phyloP scores from a whole-genome alignment of 768 basidiomycete species.

The Trametopsis cervina region DNA sequence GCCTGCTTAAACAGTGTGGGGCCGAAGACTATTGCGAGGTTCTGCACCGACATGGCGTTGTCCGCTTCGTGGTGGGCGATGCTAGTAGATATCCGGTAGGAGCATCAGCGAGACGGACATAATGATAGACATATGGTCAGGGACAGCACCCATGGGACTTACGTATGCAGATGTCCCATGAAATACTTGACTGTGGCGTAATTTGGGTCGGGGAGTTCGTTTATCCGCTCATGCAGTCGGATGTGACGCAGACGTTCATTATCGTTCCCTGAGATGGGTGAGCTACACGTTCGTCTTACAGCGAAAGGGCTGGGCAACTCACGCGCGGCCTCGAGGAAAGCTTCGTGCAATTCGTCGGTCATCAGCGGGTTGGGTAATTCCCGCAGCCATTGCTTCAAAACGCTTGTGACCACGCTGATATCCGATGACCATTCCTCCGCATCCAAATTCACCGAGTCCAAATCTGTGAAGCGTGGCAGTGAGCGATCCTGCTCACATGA shows the following conservation, averaged over 20 bases:
- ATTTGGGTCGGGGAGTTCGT: conserved; percentile 97
- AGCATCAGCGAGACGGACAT: neutral
- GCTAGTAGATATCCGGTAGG: conserved; percentile 30
- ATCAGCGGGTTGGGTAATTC: conserved; percentile 93
- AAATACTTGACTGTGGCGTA: conserved; percentile 96
- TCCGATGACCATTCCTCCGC: conserved; percentile 88
- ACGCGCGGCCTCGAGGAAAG: conserved; percentile 96
- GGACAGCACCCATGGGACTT: conserved; percentile 21
- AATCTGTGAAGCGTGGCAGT: conserved; percentile 38
- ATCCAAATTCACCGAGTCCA: conserved; percentile 83
- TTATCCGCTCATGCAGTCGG: conserved; percentile 92
- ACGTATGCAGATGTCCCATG: conserved; percentile 91
- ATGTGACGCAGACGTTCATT: conserved; percentile 95
- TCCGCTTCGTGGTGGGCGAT: conserved; percentile 66
- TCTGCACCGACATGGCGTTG: conserved; percentile 91
- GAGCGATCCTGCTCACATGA: neutral
- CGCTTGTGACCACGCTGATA: conserved; percentile 94
- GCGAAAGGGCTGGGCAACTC: conserved; percentile 26
- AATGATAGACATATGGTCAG: neutral
- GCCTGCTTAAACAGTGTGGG: conserved; percentile 88
- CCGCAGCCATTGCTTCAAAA: conserved; percentile 91
- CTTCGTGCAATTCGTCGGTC: conserved; percentile 76
- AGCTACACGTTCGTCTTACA: neutral
- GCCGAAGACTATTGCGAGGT: conserved; percentile 94
- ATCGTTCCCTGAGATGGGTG: conserved; percentile 58